Evolutionary conservation across 352 stramenopile genomes (phyloP).

Genomic region (Pythium monospermum): DNA sequence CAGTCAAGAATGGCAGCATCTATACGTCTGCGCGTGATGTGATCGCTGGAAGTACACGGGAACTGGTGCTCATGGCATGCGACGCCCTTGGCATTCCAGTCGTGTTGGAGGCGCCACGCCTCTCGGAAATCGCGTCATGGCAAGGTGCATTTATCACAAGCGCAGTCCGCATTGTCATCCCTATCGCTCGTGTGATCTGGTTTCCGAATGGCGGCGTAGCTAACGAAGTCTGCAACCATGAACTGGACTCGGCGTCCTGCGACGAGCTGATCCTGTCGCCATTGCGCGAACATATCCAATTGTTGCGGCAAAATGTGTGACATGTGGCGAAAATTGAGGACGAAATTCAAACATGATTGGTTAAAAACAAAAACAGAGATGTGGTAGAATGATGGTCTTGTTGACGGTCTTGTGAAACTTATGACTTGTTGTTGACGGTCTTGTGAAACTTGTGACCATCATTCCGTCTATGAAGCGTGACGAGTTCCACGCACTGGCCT

Average conservation of each 20-base stretch:
- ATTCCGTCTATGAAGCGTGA: slow-evolving; percentile 10
- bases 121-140: slow-evolving; percentile 51
- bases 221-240: not conserved
- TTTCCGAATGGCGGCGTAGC: not conserved
- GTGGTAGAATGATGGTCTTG: slow-evolving; percentile 10
- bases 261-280: not conserved
- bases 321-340: slow-evolving; percentile 7
- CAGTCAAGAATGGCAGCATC: slow-evolving; percentile 40
- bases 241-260: slow-evolving; percentile 2
- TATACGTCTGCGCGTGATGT: slow-evolving; percentile 43
- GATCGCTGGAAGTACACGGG: slow-evolving; percentile 52
- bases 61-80: slow-evolving; percentile 60
- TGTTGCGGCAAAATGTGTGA: no score
- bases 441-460: slow-evolving; percentile 7
- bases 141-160: slow-evolving; percentile 73
- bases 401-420: no score
- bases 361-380: not conserved
- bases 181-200: slow-evolving; percentile 13
- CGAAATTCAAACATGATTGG: slow-evolving; percentile 1
- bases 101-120: slow-evolving; percentile 40
- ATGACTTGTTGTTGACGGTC: no score
- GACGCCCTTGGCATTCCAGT: slow-evolving; percentile 50
- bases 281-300: slow-evolving; percentile 7
- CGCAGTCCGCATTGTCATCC: slow-evolving; percentile 26
- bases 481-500: not conserved